Evolutionary conservation across 2,329 filamentous ascomycete genomes (phyloP).

Genomic region (Aspergillus amoenus): DNA sequence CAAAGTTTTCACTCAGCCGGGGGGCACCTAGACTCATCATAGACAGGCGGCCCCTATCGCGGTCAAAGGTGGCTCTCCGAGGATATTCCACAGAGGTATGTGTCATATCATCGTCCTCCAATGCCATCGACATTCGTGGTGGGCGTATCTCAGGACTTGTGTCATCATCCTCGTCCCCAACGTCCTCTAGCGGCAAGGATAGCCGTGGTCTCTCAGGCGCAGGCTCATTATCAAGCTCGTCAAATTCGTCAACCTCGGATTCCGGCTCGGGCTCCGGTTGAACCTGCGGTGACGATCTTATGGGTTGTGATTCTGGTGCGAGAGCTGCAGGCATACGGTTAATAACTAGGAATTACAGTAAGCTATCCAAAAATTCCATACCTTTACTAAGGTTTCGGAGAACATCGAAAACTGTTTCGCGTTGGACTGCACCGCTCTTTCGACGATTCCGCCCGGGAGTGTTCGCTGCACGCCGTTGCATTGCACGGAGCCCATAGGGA

Average conservation of each 20-base stretch:
- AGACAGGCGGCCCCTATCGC: conserved; percentile 39
- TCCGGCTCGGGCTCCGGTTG: conserved; percentile 21
- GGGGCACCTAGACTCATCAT: conserved; percentile 45
- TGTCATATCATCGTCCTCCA: conserved; percentile 49
- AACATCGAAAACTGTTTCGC: conserved; percentile 57
- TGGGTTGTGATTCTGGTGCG: conserved; percentile 48
- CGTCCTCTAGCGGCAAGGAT: conserved; percentile 49
- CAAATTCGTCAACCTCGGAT: conserved; percentile 38
- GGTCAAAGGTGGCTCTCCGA: conserved; percentile 39
- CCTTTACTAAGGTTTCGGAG: conserved; percentile 54
- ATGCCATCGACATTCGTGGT: conserved; percentile 39
- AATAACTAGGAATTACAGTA: background rate
- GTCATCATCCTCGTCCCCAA: conserved; percentile 46
- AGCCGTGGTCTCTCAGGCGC: conserved; percentile 42
- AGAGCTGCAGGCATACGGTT: conserved; percentile 38
- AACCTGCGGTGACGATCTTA: conserved; percentile 48
- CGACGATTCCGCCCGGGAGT: conserved; percentile 52
- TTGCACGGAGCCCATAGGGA: conserved; percentile 55
- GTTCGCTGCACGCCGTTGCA: conserved; percentile 54
- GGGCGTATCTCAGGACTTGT: conserved; percentile 36
- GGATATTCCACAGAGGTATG: conserved; percentile 44
- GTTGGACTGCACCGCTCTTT: conserved; percentile 50
- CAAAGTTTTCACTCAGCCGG: conserved; percentile 53
- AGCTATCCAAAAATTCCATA: conserved; percentile 23
- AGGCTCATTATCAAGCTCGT: conserved; percentile 50